These are phyloP conservation scores for Gigaspora rosea DNA, from an alignment of 192 early-diverging fungal genomes.

Conservation along the genomic window DNA sequence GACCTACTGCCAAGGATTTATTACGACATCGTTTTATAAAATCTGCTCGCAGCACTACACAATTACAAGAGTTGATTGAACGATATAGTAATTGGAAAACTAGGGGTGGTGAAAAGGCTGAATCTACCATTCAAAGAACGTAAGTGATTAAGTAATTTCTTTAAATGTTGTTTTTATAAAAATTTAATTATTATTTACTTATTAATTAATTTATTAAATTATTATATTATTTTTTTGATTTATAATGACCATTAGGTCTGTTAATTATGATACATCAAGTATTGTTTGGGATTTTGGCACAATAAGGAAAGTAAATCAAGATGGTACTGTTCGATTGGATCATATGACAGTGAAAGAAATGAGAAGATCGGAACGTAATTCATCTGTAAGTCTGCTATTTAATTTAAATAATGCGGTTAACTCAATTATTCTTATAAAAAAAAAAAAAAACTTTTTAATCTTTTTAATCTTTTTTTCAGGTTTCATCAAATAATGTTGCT, in stretches of 20 bases:
- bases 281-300: conserved; percentile 45
- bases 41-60: conserved; percentile 75
- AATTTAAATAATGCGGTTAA: not conserved
- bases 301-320: conserved; percentile 3
- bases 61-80: conserved; percentile 83
- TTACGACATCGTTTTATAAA: conserved; percentile 90
- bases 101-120: conserved; percentile 44
- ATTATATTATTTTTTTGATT: not conserved
- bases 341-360: not conserved
- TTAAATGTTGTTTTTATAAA: not conserved
- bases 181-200: no score
- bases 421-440: not conserved
- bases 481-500: not conserved
- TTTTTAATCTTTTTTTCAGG: not conserved
- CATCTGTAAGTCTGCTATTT: not conserved
- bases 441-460: not conserved
- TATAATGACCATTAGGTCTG: not conserved
- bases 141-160: not conserved
- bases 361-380: not conserved
- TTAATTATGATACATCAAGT: conserved; percentile 33
- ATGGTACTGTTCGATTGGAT: conserved; percentile 11
- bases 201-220: not conserved
- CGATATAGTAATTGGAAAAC: conserved; percentile 77
- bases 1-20: conserved; percentile 87
- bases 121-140: conserved; percentile 28